Evolutionary conservation across 139 green algal species (phyloP), one percentile per base, ranked within the genome.

Genomic region (Chloropicon primus): DNA sequence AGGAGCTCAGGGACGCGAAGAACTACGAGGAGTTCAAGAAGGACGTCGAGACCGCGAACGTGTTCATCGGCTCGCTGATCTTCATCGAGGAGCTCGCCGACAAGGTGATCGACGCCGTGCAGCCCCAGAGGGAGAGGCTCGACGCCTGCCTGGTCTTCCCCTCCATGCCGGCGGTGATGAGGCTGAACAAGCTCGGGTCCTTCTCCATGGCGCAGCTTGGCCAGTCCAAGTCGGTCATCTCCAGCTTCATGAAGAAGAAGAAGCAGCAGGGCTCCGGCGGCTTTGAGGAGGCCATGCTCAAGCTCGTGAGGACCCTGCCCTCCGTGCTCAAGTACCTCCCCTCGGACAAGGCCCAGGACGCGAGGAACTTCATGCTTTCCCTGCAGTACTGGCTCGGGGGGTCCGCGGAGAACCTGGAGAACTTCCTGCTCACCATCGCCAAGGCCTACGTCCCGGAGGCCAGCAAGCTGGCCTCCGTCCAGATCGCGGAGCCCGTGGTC

Each of bases 351-450:
- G 91, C 91, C 5, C 84, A 93, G 87, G 92, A 97, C 54, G 91
- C 92, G 0, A 85, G 92, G 62, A 94, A 93, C 85, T 97, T 97
- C 74, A 92, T 95, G 22, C 85, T 96, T 83, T 91, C 89, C 29
- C 93, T 99, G 74, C 95, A 99, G 90, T 99, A 99, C 91, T 99
- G 95, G 95, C 90, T 98, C 80, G 95, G 95, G 54, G 95, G 95
- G 71, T 97, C 95, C 84, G 82, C 90, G 26, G 92, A 96, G 24
- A 99, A 99, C 87, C 87, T 99, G 78, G 91, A 98, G 89, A 98
- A 98, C 89, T 91, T 99, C 85, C 82, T 99, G 28, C 85, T 97
- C 17, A 96, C 87, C 75, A 92, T 94, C 28, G 83, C 80, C 25
- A 74, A 89, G 78, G 81, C 84, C 1, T 99, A 99, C 82, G 87